Base-by-base conservation (phyloP, 768 basidiomycete species). In the Russula olivacea region DNA sequence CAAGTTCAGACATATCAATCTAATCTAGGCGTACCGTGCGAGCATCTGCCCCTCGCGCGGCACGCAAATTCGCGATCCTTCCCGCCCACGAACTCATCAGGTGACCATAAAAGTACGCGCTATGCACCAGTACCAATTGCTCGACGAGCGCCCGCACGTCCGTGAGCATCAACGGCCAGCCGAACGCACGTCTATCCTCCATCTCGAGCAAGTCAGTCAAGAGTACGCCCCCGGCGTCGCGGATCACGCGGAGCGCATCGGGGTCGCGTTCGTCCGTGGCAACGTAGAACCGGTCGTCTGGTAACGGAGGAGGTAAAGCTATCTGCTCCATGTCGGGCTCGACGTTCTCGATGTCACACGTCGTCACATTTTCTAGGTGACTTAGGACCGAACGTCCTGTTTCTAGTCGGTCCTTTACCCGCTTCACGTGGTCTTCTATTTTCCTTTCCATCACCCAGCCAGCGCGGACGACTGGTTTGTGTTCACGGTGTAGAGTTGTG, bases 181-280 rank as follows among this genome's bases (percentile, higher is more conserved):
- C 78, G 36, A 74, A 72, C 30, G 66, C 68, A 12, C 72, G 71
- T 3, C 72, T 70, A 53, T 80, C 79, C 25, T 78, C 74, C 21
- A 69, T 66, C 1, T 77, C 78, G 50, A 80, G 68, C 8, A 80
- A 67, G 61, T 81, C 79, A 10, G 71, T 40, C 61, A 81, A 68
- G 58, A 81, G 61, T 11, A 81, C 49, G 4, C 72, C 80, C 19
- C 78, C 77, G 19, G 74, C 70, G 3, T 70, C 67, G 19, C 69
- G 65, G 14, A 80, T 68, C 55, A 72, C 72, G 7, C 68, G 40
- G 8, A 79, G 69, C 19, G 72, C 73, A 0, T 66, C 65, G 0
- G 73, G 69, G 59, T 74, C 69, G 40, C 78, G 77, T 62, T 81
- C 79, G 63, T 80, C 79, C 17, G 75, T 77, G 10, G 75, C 75